These are phyloP conservation scores for Parastagonospora nodorum DNA, from an alignment of 2,329 filamentous ascomycete genomes.

Conservation along the genomic window DNA sequence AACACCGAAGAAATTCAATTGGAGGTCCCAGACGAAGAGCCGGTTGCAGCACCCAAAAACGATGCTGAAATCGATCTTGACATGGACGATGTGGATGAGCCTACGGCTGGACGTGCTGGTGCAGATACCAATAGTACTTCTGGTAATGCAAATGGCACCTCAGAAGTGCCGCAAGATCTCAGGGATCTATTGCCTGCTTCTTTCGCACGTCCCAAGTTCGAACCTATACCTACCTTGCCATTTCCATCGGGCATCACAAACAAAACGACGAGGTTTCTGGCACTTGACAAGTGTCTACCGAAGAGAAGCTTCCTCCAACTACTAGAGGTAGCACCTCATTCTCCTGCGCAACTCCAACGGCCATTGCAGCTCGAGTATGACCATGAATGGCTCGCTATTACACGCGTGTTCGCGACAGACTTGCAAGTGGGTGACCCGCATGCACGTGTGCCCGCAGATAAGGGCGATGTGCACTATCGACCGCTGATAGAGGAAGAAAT, in stretches of 20 bases:
- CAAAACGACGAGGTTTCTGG: constrained; percentile 79
- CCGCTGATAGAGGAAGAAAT: constrained; percentile 71
- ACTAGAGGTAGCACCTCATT: constrained; percentile 54
- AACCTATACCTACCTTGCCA: constrained; percentile 49
- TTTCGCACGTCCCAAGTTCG: constrained; percentile 57
- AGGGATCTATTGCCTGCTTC: constrained; percentile 77
- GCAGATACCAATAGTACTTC: constrained; percentile 11
- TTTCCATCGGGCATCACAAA: constrained; percentile 77
- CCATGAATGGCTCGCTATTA: constrained; percentile 93
- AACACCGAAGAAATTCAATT: constrained; percentile 65
- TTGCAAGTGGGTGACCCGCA: constrained; percentile 61
- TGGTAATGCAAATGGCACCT: constrained; percentile 1
- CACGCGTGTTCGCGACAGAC: constrained; percentile 73
- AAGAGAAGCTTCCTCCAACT: constrained; percentile 83
- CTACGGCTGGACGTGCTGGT: constrained; percentile 10
- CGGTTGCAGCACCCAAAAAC: constrained; percentile 28
- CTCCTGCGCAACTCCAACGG: constrained; percentile 35
- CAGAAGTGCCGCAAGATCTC: constrained; percentile 64
- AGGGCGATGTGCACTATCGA: constrained; percentile 71
- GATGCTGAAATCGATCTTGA: constrained; percentile 49
- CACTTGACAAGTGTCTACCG: constrained; percentile 88
- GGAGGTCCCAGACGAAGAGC: constrained; percentile 60
- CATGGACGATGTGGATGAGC: constrained; percentile 40
- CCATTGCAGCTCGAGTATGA: constrained; percentile 78
- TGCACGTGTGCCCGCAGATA: constrained; percentile 61